These are phyloP conservation scores for Sanghuangporus baumii DNA, from an alignment of 1,284 basidiomycete genomes.

Conservation along the genomic window DNA sequence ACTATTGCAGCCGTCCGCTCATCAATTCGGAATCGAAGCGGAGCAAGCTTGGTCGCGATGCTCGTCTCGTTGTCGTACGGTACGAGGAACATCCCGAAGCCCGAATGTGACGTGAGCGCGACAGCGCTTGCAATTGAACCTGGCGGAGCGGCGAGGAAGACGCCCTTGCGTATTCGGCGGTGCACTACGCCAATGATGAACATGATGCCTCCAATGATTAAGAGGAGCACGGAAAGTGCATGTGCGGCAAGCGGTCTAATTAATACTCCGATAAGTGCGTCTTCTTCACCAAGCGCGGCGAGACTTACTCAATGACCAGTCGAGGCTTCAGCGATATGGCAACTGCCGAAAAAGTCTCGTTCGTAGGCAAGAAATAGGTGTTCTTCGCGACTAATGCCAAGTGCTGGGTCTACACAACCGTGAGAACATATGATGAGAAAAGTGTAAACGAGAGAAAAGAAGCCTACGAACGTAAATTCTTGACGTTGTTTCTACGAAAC, in stretches of 20 bases:
- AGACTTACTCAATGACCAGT: constrained; percentile 50
- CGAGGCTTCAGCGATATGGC: constrained; percentile 39
- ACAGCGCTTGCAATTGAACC: constrained; percentile 54
- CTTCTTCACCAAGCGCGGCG: neutral
- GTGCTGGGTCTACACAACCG: constrained; percentile 42
- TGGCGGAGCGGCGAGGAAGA: constrained; percentile 51
- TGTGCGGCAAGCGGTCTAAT: constrained; percentile 45
- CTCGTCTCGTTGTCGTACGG: constrained; percentile 48
- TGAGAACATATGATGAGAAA: neutral
- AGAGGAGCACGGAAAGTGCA: constrained; percentile 40
- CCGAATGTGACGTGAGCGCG: constrained; percentile 53
- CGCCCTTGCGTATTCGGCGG: constrained; percentile 37
- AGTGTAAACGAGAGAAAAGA: constrained; percentile 1
- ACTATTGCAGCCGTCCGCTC: constrained; percentile 55
- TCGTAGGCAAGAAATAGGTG: constrained; percentile 45
- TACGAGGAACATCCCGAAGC: constrained; percentile 54
- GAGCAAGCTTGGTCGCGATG: constrained; percentile 43
- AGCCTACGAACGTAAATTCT: constrained; percentile 43
- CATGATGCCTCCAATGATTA: constrained; percentile 41
- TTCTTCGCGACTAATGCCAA: constrained; percentile 49
- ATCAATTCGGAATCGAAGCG: constrained; percentile 53
- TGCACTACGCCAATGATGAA: constrained; percentile 42
- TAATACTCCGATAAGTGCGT: neutral
- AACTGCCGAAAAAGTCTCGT: constrained; percentile 31
- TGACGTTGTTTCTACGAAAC: constrained; percentile 45